A percentile compares a stretch with the other conserved stretches of the same genome.
Evolutionary conservation across 2,329 filamentous ascomycete genomes (phyloP).

Genomic region (Penicillium sp.): DNA sequence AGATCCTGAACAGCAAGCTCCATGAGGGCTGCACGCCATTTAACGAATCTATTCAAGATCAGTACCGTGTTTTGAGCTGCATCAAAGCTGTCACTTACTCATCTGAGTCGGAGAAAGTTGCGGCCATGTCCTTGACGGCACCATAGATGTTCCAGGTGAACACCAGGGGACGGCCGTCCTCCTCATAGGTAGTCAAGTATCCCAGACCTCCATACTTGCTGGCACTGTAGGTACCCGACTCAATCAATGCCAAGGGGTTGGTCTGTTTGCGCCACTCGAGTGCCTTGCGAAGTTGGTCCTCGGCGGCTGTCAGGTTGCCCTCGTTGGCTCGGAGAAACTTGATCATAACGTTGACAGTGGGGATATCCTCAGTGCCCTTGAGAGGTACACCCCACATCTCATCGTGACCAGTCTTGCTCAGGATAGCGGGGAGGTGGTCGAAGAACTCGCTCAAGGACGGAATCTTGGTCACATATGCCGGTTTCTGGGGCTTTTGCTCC

Average conservation of each 20-base stretch:
- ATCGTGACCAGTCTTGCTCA: conserved; percentile 61
- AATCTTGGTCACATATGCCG: conserved; percentile 43
- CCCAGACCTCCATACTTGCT: conserved; percentile 78
- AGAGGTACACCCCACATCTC: conserved; percentile 90
- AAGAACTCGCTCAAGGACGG: conserved; percentile 60
- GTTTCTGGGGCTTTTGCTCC: conserved; percentile 32
- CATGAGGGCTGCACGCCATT: conserved; percentile 90
- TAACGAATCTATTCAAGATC: conserved; percentile 68
- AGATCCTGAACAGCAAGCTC: conserved; percentile 80
- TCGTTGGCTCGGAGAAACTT: conserved; percentile 94
- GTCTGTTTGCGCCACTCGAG: conserved; percentile 81
- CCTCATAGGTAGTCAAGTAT: conserved; percentile 74
- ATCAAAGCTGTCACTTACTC: conserved; percentile 60
- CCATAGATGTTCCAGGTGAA: conserved; percentile 96
- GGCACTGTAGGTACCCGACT: conserved; percentile 65
- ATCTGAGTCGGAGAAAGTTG: conserved; percentile 79
- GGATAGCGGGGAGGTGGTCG: conserved; percentile 61
- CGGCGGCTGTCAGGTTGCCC: conserved; percentile 72
- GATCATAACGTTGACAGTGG: conserved; percentile 82
- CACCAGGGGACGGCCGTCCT: conserved; percentile 60
- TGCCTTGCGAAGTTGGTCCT: conserved; percentile 76
- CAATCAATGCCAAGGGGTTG: conserved; percentile 69
- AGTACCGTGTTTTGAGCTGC: neutral
- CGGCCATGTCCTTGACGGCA: conserved; percentile 76
- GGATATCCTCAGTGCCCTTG: conserved; percentile 59